Base-by-base conservation (phyloP, 768 basidiomycete genomes). In the Auricularia heimuer region DNA sequence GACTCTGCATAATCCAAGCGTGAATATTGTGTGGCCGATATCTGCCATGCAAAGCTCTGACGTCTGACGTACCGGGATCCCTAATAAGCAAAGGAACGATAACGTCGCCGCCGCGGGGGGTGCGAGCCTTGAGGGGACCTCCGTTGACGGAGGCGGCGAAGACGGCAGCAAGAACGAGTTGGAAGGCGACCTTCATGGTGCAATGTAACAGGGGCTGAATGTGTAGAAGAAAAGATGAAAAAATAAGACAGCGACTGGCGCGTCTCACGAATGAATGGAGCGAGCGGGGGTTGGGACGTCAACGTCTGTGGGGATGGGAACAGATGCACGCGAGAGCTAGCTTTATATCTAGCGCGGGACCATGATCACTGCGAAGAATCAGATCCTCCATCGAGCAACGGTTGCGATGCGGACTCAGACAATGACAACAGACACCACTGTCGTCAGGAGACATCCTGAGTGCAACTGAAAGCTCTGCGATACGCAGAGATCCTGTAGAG, bases 291-390 rank as follows among this genome's bases (percentile, higher is more conserved):
- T 21, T 14, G 24, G 34, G 56, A 60, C 56, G 56, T 60, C 56
- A 60, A 60, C 56, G 56, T 60, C 56, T 54, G 54, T n/a, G 14
- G 56, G 56, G 56, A 29, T n/a, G 47, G 56, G 56, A 12, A 60
- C 24, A 60, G 29, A 29, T 4, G 29, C 11, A 29, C 34, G 56
- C 24, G 29, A 14, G 3, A 24, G 24, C 56, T 10, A 8, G 24
- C 56, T 14, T 60, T 60, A 29, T 29, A 33, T 33, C 24, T 24
- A 10, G 21, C 47, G 47, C 47, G 18, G 29, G 29, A 29, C 47
- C 47, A 21, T 18, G 39, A 42, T 42, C 14, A 21, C 47, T 51
- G 3, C 47, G 47, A 8, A 51, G 21, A 18, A 51, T 51, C 16
- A 4, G 47, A 51, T 45, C 11, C 18, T 2, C 44, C 29, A 29